Base-by-base conservation (phyloP, 139 green algal genomes). In the Edaphochlamys debaryana region DNA sequence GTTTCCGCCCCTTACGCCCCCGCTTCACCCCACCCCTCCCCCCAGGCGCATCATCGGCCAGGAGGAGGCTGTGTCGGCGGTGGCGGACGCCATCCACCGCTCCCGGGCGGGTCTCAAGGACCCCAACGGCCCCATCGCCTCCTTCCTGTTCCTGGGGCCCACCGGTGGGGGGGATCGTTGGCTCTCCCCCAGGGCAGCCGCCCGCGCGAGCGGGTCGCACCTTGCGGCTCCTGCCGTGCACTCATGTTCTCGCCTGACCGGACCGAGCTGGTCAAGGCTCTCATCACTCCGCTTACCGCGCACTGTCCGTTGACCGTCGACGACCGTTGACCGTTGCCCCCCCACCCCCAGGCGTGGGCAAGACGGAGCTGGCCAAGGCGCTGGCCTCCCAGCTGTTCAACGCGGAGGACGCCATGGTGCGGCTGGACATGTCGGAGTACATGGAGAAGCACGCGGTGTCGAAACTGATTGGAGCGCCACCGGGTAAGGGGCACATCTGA, bases 351-450 rank as follows among this genome's bases (percentile, higher is more conserved):
- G 96, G 97, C 50, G 97, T 99, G 66, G 97, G 97, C 79, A 99
- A 99, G 91, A 99, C 97, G 6, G 97, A 99, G 92, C 95, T 99
- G 69, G 94, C 94, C 69, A 98, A 99, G 90, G 93, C 94, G 41
- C 91, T 99, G 58, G 97, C 97, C 0, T 66, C 80, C 36, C 92
- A 93, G 62, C 88, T 98, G 77, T 98, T 98, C 90, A 94, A 96
- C 90, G 93, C 87, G 58, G 95, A 98, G 86, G 92, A 96, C 4
- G 90, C 93, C 32, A 94, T 97, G 84, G 89, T 94, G 73, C 80
- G 86, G 6, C 69, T 87, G 62, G 86, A 87, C 69, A 90, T 90
- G 86, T 67, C 30, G 15, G 81, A 99, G 94, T 98, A 97, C 93
- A 98, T 98, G 95, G 95, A 98, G 92, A 97, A 98, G 90, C 95